Evolutionary conservation across 2,329 filamentous ascomycete genomes (phyloP), one percentile per base, ranked within the genome.

Genomic region (Fusarium agapanthi): DNA sequence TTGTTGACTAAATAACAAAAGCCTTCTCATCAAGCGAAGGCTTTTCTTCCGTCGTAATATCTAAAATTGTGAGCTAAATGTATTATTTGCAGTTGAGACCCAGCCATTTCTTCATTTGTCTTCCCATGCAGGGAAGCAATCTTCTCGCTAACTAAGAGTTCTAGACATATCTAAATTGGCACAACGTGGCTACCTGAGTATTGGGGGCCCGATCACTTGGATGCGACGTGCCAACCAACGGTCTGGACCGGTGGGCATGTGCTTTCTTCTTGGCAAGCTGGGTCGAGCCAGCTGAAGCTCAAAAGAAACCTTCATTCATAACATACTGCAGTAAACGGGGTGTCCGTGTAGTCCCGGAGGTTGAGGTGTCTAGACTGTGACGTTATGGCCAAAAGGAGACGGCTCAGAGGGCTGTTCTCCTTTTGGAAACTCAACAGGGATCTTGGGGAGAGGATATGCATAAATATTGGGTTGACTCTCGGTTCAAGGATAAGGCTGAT

Each of bases 1-100:
- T 9, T 7, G 9, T 3, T 5, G 1, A 32, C 51, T 43, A 43
- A 55, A 55, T 55, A 24, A 22, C 26, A 32, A 0, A 6, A 15
- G 2, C 22, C 2, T 32, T 3, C 12, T 32, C 3, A 11, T 8
- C 3, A 14, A 15, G 48, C 13, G 13, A 26, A 22, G n/a, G 3
- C 11, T 32, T 48, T n/a, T 6, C 22, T 5, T 34, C 24, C 12
- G 6, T 4, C 15, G 12, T 8, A 22, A 6, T 5, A 4, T 5
- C 20, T 5, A 16, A 16, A n/a, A n/a, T 16, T 20, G 6, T 8
- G 26, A 47, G 6, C 44, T 1, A 30, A 7, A 12, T 30, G 14
- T 30, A 10, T 30, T 16, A n/a, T 12, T 16, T 47, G 3, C 26
- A 11, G 14, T 8, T 3, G 9, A 30, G 20, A 8, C n/a, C n/a